Evolutionary conservation across 192 early-diverging fungal genomes (phyloP), one percentile per base, ranked within the genome.

Genomic region (Coemansia sp.): DNA sequence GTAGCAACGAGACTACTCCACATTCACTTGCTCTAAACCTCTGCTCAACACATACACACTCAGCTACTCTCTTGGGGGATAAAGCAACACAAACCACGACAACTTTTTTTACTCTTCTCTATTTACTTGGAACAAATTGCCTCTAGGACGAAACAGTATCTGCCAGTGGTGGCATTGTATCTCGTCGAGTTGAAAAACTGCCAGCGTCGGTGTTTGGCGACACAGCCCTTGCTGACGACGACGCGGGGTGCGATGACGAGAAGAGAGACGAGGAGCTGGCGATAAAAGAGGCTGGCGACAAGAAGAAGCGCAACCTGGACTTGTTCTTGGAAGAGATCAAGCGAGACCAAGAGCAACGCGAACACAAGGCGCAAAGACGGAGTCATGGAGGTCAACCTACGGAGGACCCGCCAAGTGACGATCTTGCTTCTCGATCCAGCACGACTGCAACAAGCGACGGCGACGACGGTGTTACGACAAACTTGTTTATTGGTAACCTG

Each of bases 281-380:
- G 37, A 39, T 37, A 21, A 53, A n/a, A 21, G 40, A 42, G 35
- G 75, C 32, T 13, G 47, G 61, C 65, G 66, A 84, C 23, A 84
- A 78, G 49, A 86, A 85, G 67, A 94, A 92, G 76, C 90, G 94
- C 55, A 90, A 95, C 47, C 71, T 97, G 65, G 94, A 96, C 67
- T 72, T 87, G 26, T 95, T 95, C 58, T 72, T 95, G 35, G 91
- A 94, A 67, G 94, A 95, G 63, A 81, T 97, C 40, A 95, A 94
- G 73, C 86, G 87, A 42, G 86, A 85, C 33, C 92, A 93, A 65
- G 91, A 89, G 66, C 89, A 89, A 64, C 70, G 87, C 42, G 87
- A 86, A n/a, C 80, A 85, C 33, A 53, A 55, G 37, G 16, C 35
- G 14, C 46, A 74, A 42, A 42, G 75, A 43, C 32, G 78, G 76